Evolutionary conservation across 306 rosid genomes (phyloP).

Genomic region (Cicer chorassanicum): DNA sequence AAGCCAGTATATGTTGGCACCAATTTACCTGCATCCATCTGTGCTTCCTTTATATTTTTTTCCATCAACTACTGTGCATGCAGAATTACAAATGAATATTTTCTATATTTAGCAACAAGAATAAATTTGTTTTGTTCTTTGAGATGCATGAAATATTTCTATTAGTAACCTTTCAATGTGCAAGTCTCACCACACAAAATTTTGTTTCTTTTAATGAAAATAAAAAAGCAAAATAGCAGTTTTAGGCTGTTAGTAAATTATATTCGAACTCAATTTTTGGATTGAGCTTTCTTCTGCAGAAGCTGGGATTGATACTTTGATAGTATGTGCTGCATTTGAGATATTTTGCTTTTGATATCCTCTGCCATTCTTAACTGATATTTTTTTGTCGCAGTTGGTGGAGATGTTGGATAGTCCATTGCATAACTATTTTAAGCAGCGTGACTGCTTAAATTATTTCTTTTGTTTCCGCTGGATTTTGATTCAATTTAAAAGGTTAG

Average conservation of each 20-base stretch:
- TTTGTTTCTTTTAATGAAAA: slow-evolving; percentile 26
- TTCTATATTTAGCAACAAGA: slow-evolving; percentile 18
- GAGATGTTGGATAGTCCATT: slow-evolving; percentile 87
- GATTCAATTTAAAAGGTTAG: slow-evolving; percentile 96
- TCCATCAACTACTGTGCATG: background rate
- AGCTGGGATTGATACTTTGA: slow-evolving; percentile 6
- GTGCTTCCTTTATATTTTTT: slow-evolving; percentile 29
- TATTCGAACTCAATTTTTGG: background rate
- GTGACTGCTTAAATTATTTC: slow-evolving; percentile 93
- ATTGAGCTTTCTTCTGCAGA: slow-evolving; percentile 6
- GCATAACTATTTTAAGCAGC: slow-evolving; percentile 88
- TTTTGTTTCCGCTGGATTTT: slow-evolving; percentile 99
- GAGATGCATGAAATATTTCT: background rate
- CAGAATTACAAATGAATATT: slow-evolving; percentile 26
- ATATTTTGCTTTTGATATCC: slow-evolving; percentile 28
- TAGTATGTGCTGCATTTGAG: slow-evolving; percentile 17
- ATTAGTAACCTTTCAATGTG: background rate
- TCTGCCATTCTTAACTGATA: slow-evolving; percentile 40
- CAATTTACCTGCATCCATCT: slow-evolving; percentile 15
- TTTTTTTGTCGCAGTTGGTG: slow-evolving; percentile 78
- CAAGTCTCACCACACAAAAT: background rate
- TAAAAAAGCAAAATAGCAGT: background rate
- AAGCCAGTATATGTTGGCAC: slow-evolving; percentile 21
- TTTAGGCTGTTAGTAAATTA: slow-evolving; percentile 3
- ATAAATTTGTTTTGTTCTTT: background rate